Base-by-base conservation (phyloP, 1,139 yeast genomes). In the Sugiyamaella neomexicana region DNA sequence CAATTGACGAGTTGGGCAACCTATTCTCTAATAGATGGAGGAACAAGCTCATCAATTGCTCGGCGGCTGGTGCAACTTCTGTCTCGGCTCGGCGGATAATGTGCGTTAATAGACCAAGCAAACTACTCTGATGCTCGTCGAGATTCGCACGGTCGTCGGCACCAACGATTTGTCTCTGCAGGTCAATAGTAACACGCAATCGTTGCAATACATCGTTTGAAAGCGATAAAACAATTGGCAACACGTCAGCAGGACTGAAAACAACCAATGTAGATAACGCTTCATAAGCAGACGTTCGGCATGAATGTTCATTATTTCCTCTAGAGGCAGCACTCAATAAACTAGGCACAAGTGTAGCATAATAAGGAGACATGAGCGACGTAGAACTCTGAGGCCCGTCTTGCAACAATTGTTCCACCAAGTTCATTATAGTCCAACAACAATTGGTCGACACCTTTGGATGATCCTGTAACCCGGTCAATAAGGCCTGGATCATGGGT, bases 271-370 rank as follows among this genome's bases (percentile, higher is more conserved):
- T 79, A 1, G 96, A 85, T 62, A 93, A 76, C 0, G 97, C 96
- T 71, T 95, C 97, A 69, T 89, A 93, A 0, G 98, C 96, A 25
- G 97, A 90, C 2, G 98, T 95, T 68, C 99, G 80, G n/a, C 95
- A 81, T 57, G 89, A 84, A 67, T 82, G 79, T 68, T 90, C 98
- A 66, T 93, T 93, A 66, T 89, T 96, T 15, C 75, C 67, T 65
- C 86, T 82, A 46, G 80, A 81, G 25, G 93, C 83, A 44, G 89
- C 80, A 63, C 80, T 79, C 53, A 90, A 68, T 65, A 93, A 79
- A 6, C 84, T 80, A 50, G 91, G 90, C 23, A 90, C 81, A 54
- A 93, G 72, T 7, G 78, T 75, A 29, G 77, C 78, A 68, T 89
- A 90, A 69, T 81, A 91, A 58, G 79, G 85, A 32, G 96, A 86